Percentiles rank a stretch among this genome's conserved stretches.
These are phyloP conservation scores for Claviceps fusiformis DNA, from an alignment of 2,329 filamentous ascomycete species.

Conservation along the genomic window DNA sequence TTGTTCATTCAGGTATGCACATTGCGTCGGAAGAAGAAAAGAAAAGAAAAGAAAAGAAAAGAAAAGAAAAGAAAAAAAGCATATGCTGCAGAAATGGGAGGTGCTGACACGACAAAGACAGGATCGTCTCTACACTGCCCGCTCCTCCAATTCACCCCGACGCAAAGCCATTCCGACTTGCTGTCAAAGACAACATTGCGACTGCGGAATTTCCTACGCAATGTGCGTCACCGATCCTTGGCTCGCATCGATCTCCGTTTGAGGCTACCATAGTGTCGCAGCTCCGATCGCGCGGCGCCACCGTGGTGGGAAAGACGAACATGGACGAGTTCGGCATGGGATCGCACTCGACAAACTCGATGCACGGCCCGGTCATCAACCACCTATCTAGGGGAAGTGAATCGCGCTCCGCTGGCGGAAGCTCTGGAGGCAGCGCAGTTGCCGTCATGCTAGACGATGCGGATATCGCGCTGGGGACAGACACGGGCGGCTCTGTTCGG, in stretches of 20 bases:
- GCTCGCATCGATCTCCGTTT: constrained; percentile 60
- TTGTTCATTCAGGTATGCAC: constrained; percentile 18
- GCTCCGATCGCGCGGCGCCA: constrained; percentile 48
- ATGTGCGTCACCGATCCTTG: constrained; percentile 65
- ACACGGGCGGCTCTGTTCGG: constrained; percentile 81
- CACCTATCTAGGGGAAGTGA: constrained; percentile 20
- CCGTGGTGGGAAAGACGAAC: constrained; percentile 69
- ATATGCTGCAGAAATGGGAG: not conserved
- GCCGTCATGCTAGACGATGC: constrained; percentile 53
- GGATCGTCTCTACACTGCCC: constrained; percentile 1
- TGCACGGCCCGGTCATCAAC: constrained; percentile 50
- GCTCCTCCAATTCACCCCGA: constrained; percentile 10
- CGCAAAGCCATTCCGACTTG: constrained; percentile 31
- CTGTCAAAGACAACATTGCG: constrained; percentile 68
- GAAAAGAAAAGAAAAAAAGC: too few species aligned
- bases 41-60: too few species aligned
- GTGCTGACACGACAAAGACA: not conserved
- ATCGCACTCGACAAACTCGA: constrained; percentile 62
- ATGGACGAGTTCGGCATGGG: constrained; percentile 97
- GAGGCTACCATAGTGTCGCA: constrained; percentile 67
- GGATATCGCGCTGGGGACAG: constrained; percentile 67
- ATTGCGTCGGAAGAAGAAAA: not conserved
- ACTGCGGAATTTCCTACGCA: constrained; percentile 57
- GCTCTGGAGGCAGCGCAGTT: constrained; percentile 85
- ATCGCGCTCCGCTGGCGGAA: constrained; percentile 62